Conservation (phyloP, 345 rosid genomes). For the Camelina neglecta region DNA sequence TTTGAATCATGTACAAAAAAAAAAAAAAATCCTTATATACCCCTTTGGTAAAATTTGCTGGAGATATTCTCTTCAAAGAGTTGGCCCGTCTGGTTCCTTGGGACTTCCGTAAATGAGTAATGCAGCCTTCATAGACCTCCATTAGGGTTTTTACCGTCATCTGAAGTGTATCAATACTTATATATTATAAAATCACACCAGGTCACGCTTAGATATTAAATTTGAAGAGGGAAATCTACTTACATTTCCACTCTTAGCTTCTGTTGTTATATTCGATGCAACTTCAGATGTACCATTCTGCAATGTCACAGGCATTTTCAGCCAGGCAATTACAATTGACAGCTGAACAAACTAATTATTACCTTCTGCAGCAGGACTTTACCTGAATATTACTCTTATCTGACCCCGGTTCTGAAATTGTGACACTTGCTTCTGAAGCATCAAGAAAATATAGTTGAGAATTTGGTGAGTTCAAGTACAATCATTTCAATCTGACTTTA, state of each 20-base stretch:
- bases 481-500: conserved; percentile 1
- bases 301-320: conserved; percentile 22
- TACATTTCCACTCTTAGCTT: conserved; percentile 62
- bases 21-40: conserved; percentile 39
- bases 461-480: conserved; percentile 15
- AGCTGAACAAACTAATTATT: conserved; percentile 17
- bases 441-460: conserved; percentile 31
- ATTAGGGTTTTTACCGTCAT: conserved; percentile 74
- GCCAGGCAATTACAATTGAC: conserved; percentile 31
- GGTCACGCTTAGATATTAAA: background rate
- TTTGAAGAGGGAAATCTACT: conserved; percentile 23
- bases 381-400: conserved; percentile 64
- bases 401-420: conserved; percentile 54
- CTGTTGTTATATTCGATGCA: conserved; percentile 38
- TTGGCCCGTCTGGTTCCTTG: conserved; percentile 64
- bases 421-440: conserved; percentile 57
- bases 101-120: conserved; percentile 60
- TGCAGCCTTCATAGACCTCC: conserved; percentile 74
- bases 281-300: conserved; percentile 46
- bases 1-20: background rate
- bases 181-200: conserved; percentile 7
- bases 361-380: conserved; percentile 22
- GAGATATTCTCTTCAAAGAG: conserved; percentile 81
- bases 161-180: conserved; percentile 44
- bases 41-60: conserved; percentile 90